These are phyloP conservation scores for Paracoccidioides lutzii DNA, from an alignment of 2,329 filamentous ascomycete species.

Conservation along the genomic window DNA sequence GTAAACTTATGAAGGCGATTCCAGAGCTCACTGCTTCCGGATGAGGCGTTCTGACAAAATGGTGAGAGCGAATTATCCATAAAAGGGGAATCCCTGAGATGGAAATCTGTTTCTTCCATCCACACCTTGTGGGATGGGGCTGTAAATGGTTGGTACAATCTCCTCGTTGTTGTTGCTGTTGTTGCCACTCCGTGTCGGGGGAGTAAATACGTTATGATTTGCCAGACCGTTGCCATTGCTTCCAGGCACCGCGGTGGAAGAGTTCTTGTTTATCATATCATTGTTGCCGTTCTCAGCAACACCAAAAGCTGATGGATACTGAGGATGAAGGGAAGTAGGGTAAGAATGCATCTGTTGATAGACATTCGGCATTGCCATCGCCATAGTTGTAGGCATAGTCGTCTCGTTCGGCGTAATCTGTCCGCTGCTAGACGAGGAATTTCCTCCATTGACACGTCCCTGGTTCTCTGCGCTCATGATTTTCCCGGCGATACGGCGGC, in stretches of 20 bases:
- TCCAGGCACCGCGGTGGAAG: not conserved
- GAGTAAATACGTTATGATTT: no score
- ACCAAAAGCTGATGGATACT: constrained; percentile 12
- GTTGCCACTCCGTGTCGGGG: no score
- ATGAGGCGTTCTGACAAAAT: not conserved
- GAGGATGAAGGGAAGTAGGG: constrained; percentile 14
- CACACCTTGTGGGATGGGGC: constrained; percentile 17
- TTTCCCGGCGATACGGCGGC: constrained; percentile 85
- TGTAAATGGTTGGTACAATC: constrained; percentile 21
- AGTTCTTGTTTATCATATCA: not conserved
- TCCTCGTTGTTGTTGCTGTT: constrained; percentile 4
- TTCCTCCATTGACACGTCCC: constrained; percentile 24
- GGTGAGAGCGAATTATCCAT: not conserved
- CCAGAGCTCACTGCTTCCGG: not conserved
- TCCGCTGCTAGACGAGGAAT: constrained; percentile 18
- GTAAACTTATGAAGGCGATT: not conserved
- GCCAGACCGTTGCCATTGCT: not conserved
- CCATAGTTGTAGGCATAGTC: constrained; percentile 2
- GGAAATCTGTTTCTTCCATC: constrained; percentile 10
- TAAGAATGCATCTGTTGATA: constrained; percentile 19
- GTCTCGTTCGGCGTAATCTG: constrained; percentile 29
- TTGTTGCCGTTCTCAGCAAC: not conserved
- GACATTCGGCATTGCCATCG: constrained; percentile 11
- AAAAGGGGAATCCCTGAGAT: not conserved
- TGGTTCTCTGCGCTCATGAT: constrained; percentile 47